These are phyloP conservation scores for Penicillium sclerotiorum DNA, from an alignment of 2,329 filamentous ascomycete species.

Conservation along the genomic window DNA sequence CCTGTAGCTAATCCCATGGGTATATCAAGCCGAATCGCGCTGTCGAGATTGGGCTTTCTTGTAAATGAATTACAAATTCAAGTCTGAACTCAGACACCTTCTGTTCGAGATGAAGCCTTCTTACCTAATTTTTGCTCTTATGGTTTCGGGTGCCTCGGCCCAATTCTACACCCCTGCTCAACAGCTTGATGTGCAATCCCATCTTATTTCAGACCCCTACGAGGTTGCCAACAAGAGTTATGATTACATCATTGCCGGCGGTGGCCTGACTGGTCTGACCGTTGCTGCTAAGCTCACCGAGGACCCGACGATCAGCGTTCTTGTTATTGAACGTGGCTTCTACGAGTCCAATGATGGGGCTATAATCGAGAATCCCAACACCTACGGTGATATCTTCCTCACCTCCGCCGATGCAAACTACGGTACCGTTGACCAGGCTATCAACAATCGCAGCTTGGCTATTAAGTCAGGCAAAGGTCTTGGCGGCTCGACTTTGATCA, in stretches of 20 bases:
- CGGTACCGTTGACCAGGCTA: constrained; percentile 13
- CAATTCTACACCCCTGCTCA: constrained; percentile 3
- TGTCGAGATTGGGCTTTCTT: not conserved
- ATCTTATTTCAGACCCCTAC: constrained; percentile 17
- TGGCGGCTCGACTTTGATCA: constrained; percentile 33
- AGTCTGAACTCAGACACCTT: not conserved
- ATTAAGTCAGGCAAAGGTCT: constrained; percentile 31
- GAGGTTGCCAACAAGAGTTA: constrained; percentile 20
- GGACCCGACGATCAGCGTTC: constrained; percentile 27
- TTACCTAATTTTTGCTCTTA: not conserved
- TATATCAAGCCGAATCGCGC: not conserved
- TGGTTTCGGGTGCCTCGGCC: not conserved
- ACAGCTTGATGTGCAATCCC: constrained; percentile 9
- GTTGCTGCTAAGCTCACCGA: constrained; percentile 30
- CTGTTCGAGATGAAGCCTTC: not conserved
- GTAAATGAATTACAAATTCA: too few species aligned
- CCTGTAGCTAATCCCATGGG: not conserved
- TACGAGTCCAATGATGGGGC: constrained; percentile 30
- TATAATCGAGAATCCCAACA: constrained; percentile 29
- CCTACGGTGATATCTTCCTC: constrained; percentile 31
- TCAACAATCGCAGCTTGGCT: constrained; percentile 24
- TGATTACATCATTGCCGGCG: constrained; percentile 38
- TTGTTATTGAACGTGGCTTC: constrained; percentile 34
- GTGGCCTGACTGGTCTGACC: constrained; percentile 33
- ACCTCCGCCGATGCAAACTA: constrained; percentile 27